Percentiles rank a stretch among this genome's conserved stretches.
These are phyloP conservation scores for Agaricus bisporus DNA, from an alignment of 768 basidiomycete species.

Conservation along the genomic window DNA sequence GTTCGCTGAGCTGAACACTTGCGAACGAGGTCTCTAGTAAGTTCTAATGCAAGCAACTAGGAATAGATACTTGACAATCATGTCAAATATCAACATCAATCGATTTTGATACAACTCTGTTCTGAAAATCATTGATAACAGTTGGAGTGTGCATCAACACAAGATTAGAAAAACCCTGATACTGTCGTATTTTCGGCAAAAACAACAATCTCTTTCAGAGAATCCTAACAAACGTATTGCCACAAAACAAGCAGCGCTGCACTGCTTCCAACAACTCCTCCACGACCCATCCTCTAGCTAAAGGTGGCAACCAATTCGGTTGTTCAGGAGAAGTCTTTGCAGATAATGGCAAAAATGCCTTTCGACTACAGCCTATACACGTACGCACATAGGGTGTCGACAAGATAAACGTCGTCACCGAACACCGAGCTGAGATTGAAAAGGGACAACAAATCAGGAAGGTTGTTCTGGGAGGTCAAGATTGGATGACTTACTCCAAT, in stretches of 20 bases:
- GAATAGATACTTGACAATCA: too few species aligned
- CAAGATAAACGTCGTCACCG: slow-evolving; percentile 74
- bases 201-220: slow-evolving; percentile 22
- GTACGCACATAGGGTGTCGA: slow-evolving; percentile 75
- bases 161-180: too few species aligned
- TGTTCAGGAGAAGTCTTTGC: slow-evolving; percentile 21
- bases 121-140: too few species aligned
- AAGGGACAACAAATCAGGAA: slow-evolving; percentile 8
- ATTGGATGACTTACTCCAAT: slow-evolving; percentile 48
- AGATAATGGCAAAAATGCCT: slow-evolving; percentile 66
- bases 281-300: slow-evolving; percentile 57
- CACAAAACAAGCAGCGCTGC: slow-evolving; percentile 65
- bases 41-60: too few species aligned
- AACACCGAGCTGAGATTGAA: slow-evolving; percentile 57
- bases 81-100: too few species aligned
- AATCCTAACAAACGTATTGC: slow-evolving; percentile 56
- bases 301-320: slow-evolving; percentile 38
- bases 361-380: slow-evolving; percentile 76
- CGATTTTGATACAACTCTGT: too few species aligned
- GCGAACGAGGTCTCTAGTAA: too few species aligned
- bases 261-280: slow-evolving; percentile 61
- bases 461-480: slow-evolving; percentile 17
- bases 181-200: too few species aligned
- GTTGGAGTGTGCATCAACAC: too few species aligned
- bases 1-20: too few species aligned